Conservation (phyloP, 176 grass and related monocot species). For the Chrysopogon serrulatus region DNA sequence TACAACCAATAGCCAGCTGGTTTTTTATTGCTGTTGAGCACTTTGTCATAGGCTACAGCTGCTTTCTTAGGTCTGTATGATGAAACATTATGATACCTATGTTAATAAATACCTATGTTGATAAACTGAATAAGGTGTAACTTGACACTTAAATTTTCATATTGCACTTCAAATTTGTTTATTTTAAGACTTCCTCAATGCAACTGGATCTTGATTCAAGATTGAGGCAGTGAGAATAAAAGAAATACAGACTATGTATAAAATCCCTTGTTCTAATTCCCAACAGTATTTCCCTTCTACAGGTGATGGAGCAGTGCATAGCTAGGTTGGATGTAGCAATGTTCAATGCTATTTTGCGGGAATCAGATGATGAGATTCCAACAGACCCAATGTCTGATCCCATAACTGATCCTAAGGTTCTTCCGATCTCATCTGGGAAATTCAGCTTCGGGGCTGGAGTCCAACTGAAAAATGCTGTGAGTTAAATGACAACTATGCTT, state of each 20-base stretch:
- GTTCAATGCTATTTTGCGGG: slow-evolving; percentile 96
- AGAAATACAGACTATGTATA: background rate
- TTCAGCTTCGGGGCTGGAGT: slow-evolving; percentile 93
- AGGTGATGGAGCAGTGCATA: slow-evolving; percentile 97
- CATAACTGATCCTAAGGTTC: slow-evolving; percentile 85
- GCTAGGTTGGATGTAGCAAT: slow-evolving; percentile 91
- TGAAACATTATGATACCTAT: background rate
- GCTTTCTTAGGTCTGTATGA: background rate
- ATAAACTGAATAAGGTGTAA: background rate
- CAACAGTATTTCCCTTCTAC: slow-evolving; percentile 9
- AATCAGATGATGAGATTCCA: slow-evolving; percentile 84
- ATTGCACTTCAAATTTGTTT: background rate
- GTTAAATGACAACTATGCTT: slow-evolving; percentile 29
- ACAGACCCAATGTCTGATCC: slow-evolving; percentile 85
- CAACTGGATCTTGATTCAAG: background rate
- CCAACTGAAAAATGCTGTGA: slow-evolving; percentile 98
- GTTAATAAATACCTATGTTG: background rate
- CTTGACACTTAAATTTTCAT: background rate
- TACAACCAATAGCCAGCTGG: background rate
- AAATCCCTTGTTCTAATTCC: slow-evolving; percentile 11
- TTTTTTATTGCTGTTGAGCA: background rate
- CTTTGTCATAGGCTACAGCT: background rate
- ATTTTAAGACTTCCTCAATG: slow-evolving; percentile 6
- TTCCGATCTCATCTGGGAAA: slow-evolving; percentile 73
- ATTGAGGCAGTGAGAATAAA: background rate